phyloP scores from a whole-genome alignment of 2,329 filamentous ascomycete genomes.

The Pestalotiopsis sp. region DNA sequence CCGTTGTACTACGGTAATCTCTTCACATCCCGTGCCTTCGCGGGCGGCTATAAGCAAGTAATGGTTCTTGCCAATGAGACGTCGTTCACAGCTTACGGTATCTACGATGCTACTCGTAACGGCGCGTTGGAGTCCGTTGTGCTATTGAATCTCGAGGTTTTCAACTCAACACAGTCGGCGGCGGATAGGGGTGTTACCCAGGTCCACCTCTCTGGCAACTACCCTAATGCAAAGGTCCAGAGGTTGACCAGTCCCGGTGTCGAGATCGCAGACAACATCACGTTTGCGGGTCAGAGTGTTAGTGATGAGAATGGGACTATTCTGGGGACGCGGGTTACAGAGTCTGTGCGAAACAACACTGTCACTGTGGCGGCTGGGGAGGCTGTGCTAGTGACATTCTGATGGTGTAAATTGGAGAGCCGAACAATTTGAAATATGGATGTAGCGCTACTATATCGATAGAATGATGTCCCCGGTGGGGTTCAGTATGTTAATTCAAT shows the following conservation, averaged over 20 bases:
- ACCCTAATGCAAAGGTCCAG: background rate
- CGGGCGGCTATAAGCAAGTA: constrained; percentile 21
- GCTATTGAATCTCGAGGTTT: constrained; percentile 20
- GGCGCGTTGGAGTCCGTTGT: constrained; percentile 16
- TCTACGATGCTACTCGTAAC: constrained; percentile 16
- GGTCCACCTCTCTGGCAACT: background rate
- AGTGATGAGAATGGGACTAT: background rate
- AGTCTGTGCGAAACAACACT: background rate
- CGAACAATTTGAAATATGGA: too few relatives aligned
- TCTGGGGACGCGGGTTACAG: background rate
- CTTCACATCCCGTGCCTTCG: constrained; percentile 17
- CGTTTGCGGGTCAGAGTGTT: background rate
- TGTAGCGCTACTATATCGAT: too few relatives aligned
- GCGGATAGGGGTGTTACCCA: background rate
- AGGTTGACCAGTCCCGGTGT: constrained; percentile 1
- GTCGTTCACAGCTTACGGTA: constrained; percentile 19
- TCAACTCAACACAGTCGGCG: constrained; percentile 17
- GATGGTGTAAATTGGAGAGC: too few relatives aligned
- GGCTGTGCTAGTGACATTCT: background rate
- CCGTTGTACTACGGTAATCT: constrained; percentile 26
- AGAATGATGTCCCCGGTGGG: too few relatives aligned
- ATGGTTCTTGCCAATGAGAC: constrained; percentile 17
- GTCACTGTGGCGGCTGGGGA: background rate
- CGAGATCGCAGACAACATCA: background rate
- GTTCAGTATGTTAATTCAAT: too few relatives aligned